phyloP scores from a whole-genome alignment of 2,329 filamentous ascomycete species.

The Exophiala sideris region DNA sequence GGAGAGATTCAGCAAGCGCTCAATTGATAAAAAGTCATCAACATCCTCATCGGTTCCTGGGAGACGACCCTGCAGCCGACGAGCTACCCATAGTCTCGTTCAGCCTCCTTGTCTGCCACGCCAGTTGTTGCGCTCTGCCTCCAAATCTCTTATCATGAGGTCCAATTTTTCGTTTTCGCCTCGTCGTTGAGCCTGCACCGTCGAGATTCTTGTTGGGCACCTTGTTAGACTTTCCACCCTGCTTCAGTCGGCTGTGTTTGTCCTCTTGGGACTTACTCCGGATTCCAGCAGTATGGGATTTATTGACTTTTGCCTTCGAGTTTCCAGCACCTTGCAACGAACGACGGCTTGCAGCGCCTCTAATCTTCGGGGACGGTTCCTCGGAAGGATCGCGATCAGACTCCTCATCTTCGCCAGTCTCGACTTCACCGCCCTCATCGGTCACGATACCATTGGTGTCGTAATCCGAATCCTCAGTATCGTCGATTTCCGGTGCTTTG shows the following conservation, averaged over 20 bases:
- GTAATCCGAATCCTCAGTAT: conserved; percentile 21
- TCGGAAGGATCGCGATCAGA: background rate
- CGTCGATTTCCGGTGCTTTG: conserved; percentile 12
- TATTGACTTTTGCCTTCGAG: background rate
- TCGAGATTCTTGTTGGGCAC: background rate
- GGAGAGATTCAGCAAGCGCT: no score
- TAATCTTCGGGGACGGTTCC: background rate
- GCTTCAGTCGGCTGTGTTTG: background rate
- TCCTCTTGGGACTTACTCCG: background rate
- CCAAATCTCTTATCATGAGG: conserved; percentile 14
- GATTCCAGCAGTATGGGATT: no score
- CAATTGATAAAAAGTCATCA: no score
- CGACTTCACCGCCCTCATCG: conserved; percentile 5
- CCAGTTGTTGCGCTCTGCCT: conserved; percentile 8
- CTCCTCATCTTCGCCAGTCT: conserved; percentile 3
- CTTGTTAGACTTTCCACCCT: background rate
- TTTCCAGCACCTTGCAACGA: background rate
- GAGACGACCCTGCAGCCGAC: background rate
- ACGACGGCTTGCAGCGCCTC: background rate
- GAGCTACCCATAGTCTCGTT: conserved; percentile 5
- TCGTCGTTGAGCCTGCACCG: conserved; percentile 1
- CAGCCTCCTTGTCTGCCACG: conserved; percentile 11
- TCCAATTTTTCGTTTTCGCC: conserved; percentile 8
- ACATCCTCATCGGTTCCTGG: background rate
- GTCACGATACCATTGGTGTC: conserved; percentile 10